These are phyloP conservation scores for Thielaviopsis musarum DNA, from an alignment of 2,329 filamentous ascomycete genomes.

Conservation along the genomic window DNA sequence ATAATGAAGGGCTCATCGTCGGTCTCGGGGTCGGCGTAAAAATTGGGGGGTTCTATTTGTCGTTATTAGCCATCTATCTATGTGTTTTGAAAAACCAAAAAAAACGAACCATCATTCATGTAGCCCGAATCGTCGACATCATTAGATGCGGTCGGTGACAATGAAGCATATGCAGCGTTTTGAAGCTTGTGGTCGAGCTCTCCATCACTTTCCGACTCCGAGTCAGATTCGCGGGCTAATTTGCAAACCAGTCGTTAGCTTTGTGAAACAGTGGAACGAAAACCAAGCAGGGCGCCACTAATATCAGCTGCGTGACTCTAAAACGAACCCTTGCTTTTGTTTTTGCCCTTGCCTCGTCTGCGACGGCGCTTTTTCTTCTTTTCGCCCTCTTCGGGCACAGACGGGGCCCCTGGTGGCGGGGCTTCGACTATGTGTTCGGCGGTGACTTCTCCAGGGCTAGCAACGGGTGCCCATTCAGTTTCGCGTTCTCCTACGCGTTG, in stretches of 20 bases:
- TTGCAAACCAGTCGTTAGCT: not conserved
- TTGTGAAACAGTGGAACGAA: not conserved
- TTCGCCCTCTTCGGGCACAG: not conserved
- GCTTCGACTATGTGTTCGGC: not conserved
- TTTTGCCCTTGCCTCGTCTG: constrained; percentile 4
- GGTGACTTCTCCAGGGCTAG: not conserved
- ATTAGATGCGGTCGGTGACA: not conserved
- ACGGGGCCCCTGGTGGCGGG: not conserved
- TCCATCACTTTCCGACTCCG: not conserved
- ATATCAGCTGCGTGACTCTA: not conserved
- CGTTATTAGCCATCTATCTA: too few species aligned
- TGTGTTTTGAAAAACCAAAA: too few species aligned
- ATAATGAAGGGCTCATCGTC: not conserved
- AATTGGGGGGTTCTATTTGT: not conserved
- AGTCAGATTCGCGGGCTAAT: not conserved
- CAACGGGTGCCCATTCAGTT: constrained; percentile 5
- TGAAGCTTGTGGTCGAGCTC: not conserved
- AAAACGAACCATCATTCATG: not conserved
- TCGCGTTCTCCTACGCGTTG: not conserved
- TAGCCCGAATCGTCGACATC: not conserved
- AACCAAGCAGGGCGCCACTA: not conserved
- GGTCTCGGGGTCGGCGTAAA: not conserved
- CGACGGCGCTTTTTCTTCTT: not conserved
- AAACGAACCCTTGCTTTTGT: not conserved
- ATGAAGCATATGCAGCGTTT: not conserved